Percentiles rank a stretch among this genome's conserved stretches.
These are phyloP conservation scores for Psilocybe azurescens DNA, from an alignment of 768 basidiomycete species.

Conservation along the genomic window DNA sequence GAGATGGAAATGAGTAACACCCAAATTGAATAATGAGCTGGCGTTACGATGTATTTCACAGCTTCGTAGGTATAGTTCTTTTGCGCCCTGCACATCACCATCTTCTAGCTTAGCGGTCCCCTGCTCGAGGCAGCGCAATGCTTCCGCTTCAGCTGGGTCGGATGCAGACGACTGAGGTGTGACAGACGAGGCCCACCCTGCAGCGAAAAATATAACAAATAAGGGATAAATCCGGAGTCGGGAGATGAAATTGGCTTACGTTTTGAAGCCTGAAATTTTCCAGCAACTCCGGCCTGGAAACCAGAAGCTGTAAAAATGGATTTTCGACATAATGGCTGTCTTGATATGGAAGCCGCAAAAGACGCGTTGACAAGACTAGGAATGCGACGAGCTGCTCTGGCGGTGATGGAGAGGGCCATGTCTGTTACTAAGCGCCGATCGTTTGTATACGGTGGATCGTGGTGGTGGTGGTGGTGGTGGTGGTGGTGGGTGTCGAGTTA, in stretches of 20 bases:
- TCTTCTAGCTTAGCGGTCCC: slow-evolving; percentile 87
- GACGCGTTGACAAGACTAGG: slow-evolving; percentile 10
- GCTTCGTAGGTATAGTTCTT: slow-evolving; percentile 77
- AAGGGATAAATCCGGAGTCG: slow-evolving; percentile 2
- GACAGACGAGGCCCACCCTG: slow-evolving; percentile 83
- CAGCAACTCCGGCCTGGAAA: slow-evolving; percentile 2
- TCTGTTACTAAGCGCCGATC: slow-evolving; percentile 3
- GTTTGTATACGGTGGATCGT: background rate
- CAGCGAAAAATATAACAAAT: slow-evolving; percentile 4
- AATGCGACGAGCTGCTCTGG: slow-evolving; percentile 21
- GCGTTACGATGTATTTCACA: slow-evolving; percentile 81
- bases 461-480: no score
- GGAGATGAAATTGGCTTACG: background rate
- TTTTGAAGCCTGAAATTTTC: slow-evolving; percentile 19
- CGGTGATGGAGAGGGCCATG: slow-evolving; percentile 26
- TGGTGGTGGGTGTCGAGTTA: no score
- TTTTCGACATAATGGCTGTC: slow-evolving; percentile 21
- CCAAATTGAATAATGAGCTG: slow-evolving; percentile 85
- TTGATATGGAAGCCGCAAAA: slow-evolving; percentile 4
- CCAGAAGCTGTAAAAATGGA: slow-evolving; percentile 10
- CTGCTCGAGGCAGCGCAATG: slow-evolving; percentile 78
- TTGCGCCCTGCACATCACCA: slow-evolving; percentile 83
- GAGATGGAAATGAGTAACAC: slow-evolving; percentile 89
- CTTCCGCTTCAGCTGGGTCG: slow-evolving; percentile 84
- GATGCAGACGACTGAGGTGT: slow-evolving; percentile 82